Base-by-base conservation (phyloP, 148 eudicot genomes). In the Arctostaphylos glauca region DNA sequence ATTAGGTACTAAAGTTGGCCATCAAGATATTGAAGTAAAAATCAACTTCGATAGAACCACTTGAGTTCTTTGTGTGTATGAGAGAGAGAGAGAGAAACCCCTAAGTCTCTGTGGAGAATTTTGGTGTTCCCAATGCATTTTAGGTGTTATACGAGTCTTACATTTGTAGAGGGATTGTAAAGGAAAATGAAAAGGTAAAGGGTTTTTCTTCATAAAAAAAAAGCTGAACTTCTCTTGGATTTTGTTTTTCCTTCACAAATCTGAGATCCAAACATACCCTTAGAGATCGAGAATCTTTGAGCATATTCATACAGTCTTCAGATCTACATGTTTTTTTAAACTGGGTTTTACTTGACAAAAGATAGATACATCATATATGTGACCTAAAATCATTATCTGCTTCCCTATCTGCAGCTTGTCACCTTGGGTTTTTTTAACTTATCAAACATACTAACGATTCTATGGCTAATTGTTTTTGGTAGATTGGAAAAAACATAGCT, bases 41-140 rank as follows among this genome's bases (percentile, higher is more conserved):
- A 80, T 84, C 86, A 58, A 71, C 75, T 38, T 73, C 83, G 74
- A 59, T 48, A 58, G n/a, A 59, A 80, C 41, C 52, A 70, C 79
- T 60, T 23, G 23, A 5, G n/a, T 60, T 59, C 47, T 43, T 49
- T 73, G 18, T 18, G 5, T 1, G 38, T 31, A 31, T 31, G 64
- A 18, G n/a, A 59, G n/a, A 59, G n/a, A 59, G 16, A 74, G 15
- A 48, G 25, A 74, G 55, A n/a, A 72, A 72, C 25, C 52, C 16
- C 25, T 72, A 18, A 38, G 43, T 71, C 5, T 60, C 41, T 64
- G 41, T 21, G 31, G n/a, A 9, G n/a, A 60, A 60, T 9, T 5
- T n/a, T 1, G 19, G 10, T 59, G 25, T 19, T 59, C 67, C 4
- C 13, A 3, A 2, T 2, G 31, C 31, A 25, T 7, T 19, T 2